Conservation (phyloP, 768 basidiomycete genomes). For the Hypholoma fasciculare region DNA sequence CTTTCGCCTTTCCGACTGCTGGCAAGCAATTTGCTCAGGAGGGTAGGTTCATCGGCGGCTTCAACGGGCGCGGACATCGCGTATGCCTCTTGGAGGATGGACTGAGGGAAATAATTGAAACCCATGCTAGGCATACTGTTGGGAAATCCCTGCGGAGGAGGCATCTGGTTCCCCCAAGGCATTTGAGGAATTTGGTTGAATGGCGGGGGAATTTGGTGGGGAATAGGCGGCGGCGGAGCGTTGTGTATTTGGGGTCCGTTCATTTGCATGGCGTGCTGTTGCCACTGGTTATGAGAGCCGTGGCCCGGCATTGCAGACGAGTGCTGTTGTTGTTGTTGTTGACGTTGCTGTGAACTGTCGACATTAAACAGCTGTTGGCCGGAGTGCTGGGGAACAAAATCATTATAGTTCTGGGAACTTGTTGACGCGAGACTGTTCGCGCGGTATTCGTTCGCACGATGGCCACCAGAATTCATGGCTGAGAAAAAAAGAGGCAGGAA, state of each 20-base stretch:
- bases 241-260: conserved; percentile 15
- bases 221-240: not conserved
- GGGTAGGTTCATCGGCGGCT: conserved; percentile 56
- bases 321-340: conserved; percentile 13
- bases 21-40: conserved; percentile 50
- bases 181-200: conserved; percentile 30
- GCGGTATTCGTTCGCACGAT: conserved; percentile 28
- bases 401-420: conserved; percentile 32
- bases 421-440: conserved; percentile 32
- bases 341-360: conserved; percentile 9
- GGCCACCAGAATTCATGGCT: conserved; percentile 24
- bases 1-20: conserved; percentile 42
- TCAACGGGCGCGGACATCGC: conserved; percentile 54
- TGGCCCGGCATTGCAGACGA: conserved; percentile 22
- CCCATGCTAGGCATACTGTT: conserved; percentile 32
- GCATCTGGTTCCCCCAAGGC: conserved; percentile 33
- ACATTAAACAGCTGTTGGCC: conserved; percentile 17
- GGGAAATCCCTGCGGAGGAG: conserved; percentile 25
- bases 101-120: conserved; percentile 47
- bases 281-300: conserved; percentile 31
- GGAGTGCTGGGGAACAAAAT: conserved; percentile 23
- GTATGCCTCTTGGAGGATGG: conserved; percentile 57
- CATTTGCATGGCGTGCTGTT: conserved; percentile 20
- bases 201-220: conserved; percentile 21
- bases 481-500: not conserved